phyloP scores from a whole-genome alignment of 163 green algal genomes.

The Trebouxia gelatinosa region DNA sequence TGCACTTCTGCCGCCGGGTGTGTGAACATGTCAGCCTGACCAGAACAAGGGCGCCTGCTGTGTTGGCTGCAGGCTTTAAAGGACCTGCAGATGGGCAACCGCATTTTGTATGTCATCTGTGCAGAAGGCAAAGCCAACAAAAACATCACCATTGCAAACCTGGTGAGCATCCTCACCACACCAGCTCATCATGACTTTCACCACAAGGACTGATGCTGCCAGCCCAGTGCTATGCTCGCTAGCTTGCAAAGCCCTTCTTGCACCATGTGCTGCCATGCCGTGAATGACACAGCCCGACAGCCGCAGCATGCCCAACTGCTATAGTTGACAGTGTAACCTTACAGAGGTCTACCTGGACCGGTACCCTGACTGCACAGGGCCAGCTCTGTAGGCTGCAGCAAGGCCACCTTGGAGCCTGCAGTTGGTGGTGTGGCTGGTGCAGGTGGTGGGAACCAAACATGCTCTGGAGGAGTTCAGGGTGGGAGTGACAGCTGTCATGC shows the following conservation, averaged over 20 bases:
- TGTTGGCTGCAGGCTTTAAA: slow-evolving; percentile 9
- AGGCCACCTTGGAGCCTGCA: background rate
- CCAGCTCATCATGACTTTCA: background rate
- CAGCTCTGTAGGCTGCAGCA: background rate
- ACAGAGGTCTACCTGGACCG: background rate
- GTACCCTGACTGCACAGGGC: background rate
- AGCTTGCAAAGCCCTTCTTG: background rate
- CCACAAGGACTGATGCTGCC: background rate
- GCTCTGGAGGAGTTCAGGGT: slow-evolving; percentile 13
- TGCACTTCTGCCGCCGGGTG: too few species aligned
- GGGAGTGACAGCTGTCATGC: slow-evolving; percentile 15
- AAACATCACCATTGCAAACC: slow-evolving; percentile 9
- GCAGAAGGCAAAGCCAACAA: slow-evolving; percentile 28
- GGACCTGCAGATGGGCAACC: slow-evolving; percentile 1
- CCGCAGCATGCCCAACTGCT: background rate
- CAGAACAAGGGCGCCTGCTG: too few species aligned
- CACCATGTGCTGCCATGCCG: background rate
- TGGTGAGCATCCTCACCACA: background rate
- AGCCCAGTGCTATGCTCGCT: background rate
- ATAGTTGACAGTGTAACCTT: background rate
- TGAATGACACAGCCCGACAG: background rate
- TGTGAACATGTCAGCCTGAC: too few species aligned
- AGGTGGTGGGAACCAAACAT: slow-evolving; percentile 16
- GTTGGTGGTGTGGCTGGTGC: background rate
- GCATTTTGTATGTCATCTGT: slow-evolving; percentile 18